Base-by-base conservation (phyloP, 2,329 filamentous ascomycete species). In the Bipolaris zeicola region DNA sequence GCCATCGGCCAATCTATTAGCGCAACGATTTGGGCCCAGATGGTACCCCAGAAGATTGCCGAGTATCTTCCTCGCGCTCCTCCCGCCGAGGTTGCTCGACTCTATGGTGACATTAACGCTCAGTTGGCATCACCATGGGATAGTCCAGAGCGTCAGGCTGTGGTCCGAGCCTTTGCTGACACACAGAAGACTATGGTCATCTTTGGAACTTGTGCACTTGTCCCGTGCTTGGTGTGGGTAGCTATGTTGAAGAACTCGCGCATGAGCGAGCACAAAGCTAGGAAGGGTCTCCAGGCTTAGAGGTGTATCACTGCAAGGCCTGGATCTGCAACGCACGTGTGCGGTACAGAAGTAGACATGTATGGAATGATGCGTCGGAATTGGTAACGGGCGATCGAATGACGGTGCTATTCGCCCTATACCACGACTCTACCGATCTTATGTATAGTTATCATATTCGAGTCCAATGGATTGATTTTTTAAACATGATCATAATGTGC, bases 11-110 rank as follows among this genome's bases (percentile, higher is more conserved):
- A 63, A 37, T 81, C 86, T 3, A 80, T 89, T 41, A 82, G 86
- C 1, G 81, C 81, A 0, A 85, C 86, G 6, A 83, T 89, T 53
- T 89, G 86, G 86, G 84, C 82, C 0, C 78, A 82, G 52, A 81
- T 81, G 1, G 82, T 89, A 57, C 80, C 80, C 13, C 50, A 42
- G 22, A 61, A 57, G 38, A 52, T 68, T 13, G 48, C 34, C 3
- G 46, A 59, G 26, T 63, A 66, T 39, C 49, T 71, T 34, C 68
- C 64, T 5, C 54, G 44, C 2, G 58, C 50, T n/a, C 46, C 53
- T 4, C 61, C 58, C 20, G 37, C 28, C 11, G 20, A 60, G 31
- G 51, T 57, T 8, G 46, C 39, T 6, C 13, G 31, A 4, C 55
- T 67, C 11, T 65, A 61, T 59, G 78, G 79, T 24, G 79, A 80